phyloP scores from a whole-genome alignment of 495 filamentous ascomycete species.

The Astrocystis sublimbata region DNA sequence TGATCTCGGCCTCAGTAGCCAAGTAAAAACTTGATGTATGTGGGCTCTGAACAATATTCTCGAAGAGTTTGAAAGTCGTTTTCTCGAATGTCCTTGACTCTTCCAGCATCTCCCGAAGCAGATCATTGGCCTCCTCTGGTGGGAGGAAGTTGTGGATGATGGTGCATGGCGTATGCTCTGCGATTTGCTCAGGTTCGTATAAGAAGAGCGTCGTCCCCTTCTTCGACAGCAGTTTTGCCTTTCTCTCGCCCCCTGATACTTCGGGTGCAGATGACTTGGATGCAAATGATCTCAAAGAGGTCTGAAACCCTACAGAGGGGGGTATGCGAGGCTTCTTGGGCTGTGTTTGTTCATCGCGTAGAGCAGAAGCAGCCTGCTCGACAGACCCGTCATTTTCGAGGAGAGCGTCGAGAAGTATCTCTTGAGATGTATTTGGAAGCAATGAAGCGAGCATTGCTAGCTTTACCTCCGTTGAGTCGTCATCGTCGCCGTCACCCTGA shows the following conservation, averaged over 20 bases:
- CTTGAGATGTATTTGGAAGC: conserved; percentile 61
- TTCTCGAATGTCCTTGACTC: conserved; percentile 75
- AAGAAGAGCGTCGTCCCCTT: conserved; percentile 84
- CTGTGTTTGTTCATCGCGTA: conserved; percentile 37
- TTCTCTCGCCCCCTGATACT: conserved; percentile 39
- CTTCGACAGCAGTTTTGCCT: conserved; percentile 56
- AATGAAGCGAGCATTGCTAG: conserved; percentile 80
- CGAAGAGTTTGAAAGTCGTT: conserved; percentile 81
- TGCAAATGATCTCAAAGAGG: conserved; percentile 58
- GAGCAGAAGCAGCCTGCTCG: conserved; percentile 55
- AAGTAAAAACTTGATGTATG: conserved; percentile 85
- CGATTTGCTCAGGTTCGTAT: conserved; percentile 75
- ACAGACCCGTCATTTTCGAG: conserved; percentile 78
- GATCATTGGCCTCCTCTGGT: conserved; percentile 62
- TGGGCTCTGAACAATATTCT: conserved; percentile 75
- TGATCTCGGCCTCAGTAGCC: conserved; percentile 60
- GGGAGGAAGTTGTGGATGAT: conserved; percentile 91
- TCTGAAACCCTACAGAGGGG: conserved; percentile 51
- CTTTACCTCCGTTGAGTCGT: conserved; percentile 87
- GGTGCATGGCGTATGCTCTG: conserved; percentile 79
- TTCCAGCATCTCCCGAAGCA: conserved; percentile 73
- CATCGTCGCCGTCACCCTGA: conserved; percentile 40
- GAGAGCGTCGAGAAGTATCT: conserved; percentile 73
- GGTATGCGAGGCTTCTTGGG: conserved; percentile 35
- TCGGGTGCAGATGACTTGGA: conserved; percentile 34